phyloP scores from a whole-genome alignment of 106 monocot species.

The Dendrobium catenatum region DNA sequence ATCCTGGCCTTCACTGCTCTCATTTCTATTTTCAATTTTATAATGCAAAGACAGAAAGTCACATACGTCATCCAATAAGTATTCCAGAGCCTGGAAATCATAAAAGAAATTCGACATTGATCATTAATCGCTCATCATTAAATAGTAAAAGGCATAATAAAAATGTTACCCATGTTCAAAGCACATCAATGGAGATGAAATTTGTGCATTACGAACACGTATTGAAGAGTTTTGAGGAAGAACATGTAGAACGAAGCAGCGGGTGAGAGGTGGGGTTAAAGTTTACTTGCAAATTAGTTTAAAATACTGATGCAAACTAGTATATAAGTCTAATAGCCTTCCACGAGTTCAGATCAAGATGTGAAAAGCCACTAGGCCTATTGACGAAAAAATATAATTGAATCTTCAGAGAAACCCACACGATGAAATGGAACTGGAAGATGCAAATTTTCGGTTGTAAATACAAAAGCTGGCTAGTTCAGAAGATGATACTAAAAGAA shows the following conservation, averaged over 20 bases:
- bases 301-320: not conserved
- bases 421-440: not conserved
- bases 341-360: not conserved
- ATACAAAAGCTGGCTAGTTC: not conserved
- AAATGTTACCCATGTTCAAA: not conserved
- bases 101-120: not conserved
- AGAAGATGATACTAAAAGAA: not conserved
- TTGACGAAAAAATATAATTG: not conserved
- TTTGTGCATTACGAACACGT: not conserved
- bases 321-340: not conserved
- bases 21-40: constrained; percentile 13
- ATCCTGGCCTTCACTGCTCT: constrained; percentile 23
- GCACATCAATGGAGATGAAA: not conserved
- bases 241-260: not conserved
- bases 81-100: constrained; percentile 61
- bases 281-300: not conserved
- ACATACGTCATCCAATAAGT: constrained; percentile 80
- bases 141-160: not conserved
- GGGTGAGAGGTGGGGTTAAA: not conserved
- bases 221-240: not conserved
- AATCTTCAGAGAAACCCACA: not conserved
- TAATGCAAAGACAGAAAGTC: constrained; percentile 67
- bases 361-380: not conserved
- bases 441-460: not conserved
- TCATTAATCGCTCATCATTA: not conserved